Evolutionary conservation across 1,284 basidiomycete species (phyloP).

Genomic region (Flammula alnicola): DNA sequence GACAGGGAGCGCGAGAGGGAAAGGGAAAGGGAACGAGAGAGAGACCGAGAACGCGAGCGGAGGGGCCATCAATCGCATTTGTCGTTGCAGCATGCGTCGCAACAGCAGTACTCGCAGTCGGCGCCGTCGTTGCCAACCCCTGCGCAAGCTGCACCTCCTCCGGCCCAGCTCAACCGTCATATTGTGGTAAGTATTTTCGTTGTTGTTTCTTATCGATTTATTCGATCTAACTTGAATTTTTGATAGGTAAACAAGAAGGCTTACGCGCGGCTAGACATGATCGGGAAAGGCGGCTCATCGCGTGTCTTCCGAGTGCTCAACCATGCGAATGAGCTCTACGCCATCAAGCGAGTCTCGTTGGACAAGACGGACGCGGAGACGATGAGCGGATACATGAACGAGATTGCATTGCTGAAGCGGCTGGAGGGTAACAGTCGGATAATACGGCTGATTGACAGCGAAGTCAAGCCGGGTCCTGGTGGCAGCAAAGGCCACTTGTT

Average conservation of each 20-base stretch:
- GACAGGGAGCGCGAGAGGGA: slow-evolving; percentile 33
- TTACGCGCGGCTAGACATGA: slow-evolving; percentile 84
- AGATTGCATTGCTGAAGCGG: slow-evolving; percentile 87
- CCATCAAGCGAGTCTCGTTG: slow-evolving; percentile 87
- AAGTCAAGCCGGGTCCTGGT: slow-evolving; percentile 68
- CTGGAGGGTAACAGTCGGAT: slow-evolving; percentile 88
- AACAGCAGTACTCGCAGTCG: slow-evolving; percentile 33
- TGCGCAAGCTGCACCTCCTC: slow-evolving; percentile 24
- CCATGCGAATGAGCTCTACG: slow-evolving; percentile 76
- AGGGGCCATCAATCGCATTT: slow-evolving; percentile 26
- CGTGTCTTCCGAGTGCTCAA: slow-evolving; percentile 90
- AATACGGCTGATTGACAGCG: slow-evolving; percentile 87
- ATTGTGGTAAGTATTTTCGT: slow-evolving; percentile 37
- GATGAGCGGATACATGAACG: slow-evolving; percentile 92
- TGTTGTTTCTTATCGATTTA: not conserved
- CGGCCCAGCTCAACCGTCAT: slow-evolving; percentile 36
- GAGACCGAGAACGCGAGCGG: slow-evolving; percentile 33
- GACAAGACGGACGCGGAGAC: slow-evolving; percentile 87
- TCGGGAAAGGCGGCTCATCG: slow-evolving; percentile 93
- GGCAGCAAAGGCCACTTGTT: slow-evolving; percentile 71
- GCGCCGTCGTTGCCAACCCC: slow-evolving; percentile 25
- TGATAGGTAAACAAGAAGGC: slow-evolving; percentile 77
- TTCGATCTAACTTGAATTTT: slow-evolving; percentile 1
- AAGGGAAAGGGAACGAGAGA: slow-evolving; percentile 32
- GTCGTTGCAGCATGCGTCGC: slow-evolving; percentile 30